phyloP scores from a whole-genome alignment of 2,329 filamentous ascomycete species.

The Didymella pomorum region DNA sequence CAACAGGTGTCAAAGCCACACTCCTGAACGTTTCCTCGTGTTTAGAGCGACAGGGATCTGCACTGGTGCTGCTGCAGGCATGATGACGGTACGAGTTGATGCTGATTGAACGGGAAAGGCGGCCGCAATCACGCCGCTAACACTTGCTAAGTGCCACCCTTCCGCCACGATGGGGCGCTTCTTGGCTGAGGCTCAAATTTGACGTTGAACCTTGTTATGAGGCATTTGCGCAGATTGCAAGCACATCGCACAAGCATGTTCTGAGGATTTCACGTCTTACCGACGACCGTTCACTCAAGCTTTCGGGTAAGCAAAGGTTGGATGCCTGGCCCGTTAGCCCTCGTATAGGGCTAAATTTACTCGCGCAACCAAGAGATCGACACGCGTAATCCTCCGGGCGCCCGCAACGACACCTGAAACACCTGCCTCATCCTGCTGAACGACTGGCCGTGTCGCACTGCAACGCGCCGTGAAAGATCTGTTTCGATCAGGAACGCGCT shows the following conservation, averaged over 20 bases:
- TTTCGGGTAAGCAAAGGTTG: not conserved
- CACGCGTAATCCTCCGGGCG: conserved; percentile 14
- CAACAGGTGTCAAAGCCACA: conserved; percentile 22
- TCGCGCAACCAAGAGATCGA: conserved; percentile 9
- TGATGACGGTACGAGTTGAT: conserved; percentile 14
- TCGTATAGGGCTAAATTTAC: conserved; percentile 25
- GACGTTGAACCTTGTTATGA: not conserved
- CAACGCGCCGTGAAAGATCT: conserved; percentile 5
- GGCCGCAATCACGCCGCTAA: conserved; percentile 21
- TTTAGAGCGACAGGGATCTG: conserved; percentile 19
- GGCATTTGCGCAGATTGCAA: not conserved
- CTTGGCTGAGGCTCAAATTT: conserved; percentile 9
- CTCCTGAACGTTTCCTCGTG: conserved; percentile 20
- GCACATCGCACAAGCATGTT: not conserved
- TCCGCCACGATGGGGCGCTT: conserved; percentile 6
- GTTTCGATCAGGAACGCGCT: conserved; percentile 5
- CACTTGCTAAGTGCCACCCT: conserved; percentile 2
- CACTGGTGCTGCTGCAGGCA: conserved; percentile 5
- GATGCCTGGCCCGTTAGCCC: conserved; percentile 11
- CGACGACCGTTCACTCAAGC: not conserved
- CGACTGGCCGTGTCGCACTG: conserved; percentile 10
- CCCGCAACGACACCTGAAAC: conserved; percentile 16
- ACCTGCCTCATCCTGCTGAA: conserved; percentile 4
- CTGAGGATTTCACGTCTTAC: not conserved
- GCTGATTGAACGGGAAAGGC: conserved; percentile 17